phyloP scores from a whole-genome alignment of 2,329 filamentous ascomycete genomes.

The Epichloe typhina region DNA sequence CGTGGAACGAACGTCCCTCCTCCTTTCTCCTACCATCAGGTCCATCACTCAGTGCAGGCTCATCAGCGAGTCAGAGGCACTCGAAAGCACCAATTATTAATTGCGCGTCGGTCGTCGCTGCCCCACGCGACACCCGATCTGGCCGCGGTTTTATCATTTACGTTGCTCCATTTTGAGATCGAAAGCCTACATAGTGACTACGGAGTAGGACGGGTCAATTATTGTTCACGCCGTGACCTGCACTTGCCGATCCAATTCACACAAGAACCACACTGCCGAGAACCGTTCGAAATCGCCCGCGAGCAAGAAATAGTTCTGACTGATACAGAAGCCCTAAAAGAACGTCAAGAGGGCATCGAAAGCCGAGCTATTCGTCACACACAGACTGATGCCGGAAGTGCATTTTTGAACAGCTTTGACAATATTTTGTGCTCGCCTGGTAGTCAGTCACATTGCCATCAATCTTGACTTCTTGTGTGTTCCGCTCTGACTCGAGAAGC shows the following conservation, averaged over 20 bases:
- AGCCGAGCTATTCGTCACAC: background rate
- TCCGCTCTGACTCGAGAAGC: background rate
- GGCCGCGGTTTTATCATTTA: background rate
- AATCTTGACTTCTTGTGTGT: background rate
- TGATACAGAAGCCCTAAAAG: background rate
- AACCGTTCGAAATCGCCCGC: background rate
- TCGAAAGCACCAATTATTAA: constrained; percentile 2
- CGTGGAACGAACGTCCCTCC: background rate
- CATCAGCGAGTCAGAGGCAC: background rate
- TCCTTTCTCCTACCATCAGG: background rate
- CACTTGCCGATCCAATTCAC: background rate
- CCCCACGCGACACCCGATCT: background rate
- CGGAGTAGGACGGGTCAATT: background rate
- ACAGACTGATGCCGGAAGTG: background rate
- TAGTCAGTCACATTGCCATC: background rate
- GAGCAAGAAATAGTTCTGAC: background rate
- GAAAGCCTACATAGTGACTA: background rate
- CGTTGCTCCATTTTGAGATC: background rate
- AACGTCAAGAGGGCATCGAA: background rate
- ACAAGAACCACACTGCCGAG: background rate
- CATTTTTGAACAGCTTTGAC: background rate
- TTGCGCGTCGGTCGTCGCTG: background rate
- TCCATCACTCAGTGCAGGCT: background rate
- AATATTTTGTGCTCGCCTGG: background rate
- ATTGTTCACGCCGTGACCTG: background rate